Evolutionary conservation across 257 asterid genomes (phyloP).

Genomic region (Anisodus tanguticus): DNA sequence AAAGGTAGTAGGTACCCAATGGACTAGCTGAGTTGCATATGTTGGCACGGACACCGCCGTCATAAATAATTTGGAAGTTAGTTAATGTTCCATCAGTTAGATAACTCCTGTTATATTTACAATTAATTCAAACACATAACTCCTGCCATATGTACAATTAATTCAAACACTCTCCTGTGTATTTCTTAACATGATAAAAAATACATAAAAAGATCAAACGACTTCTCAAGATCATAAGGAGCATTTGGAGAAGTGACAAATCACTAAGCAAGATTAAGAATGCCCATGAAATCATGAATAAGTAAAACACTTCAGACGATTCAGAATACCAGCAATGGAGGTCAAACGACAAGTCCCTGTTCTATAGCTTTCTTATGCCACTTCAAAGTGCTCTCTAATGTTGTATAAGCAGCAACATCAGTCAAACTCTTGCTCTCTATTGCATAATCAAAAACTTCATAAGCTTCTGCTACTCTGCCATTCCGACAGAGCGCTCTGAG

Average conservation of each 20-base stretch:
- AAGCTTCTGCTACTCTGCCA: conserved; percentile 87
- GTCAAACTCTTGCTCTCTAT: conserved; percentile 87
- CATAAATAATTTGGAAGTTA: not conserved
- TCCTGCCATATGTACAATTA: conserved; percentile 6
- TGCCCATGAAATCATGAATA: not conserved
- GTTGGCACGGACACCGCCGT: not conserved
- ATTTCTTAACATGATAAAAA: not conserved
- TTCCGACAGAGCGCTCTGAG: conserved; percentile 74
- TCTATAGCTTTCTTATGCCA: conserved; percentile 86
- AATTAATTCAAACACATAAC: not conserved
- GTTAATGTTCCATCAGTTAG: not conserved
- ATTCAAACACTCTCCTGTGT: not conserved
- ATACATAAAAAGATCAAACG: not conserved
- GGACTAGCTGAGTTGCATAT: not conserved
- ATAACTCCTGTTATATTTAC: not conserved
- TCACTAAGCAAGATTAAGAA: not conserved
- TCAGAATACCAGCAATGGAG: conserved; percentile 33
- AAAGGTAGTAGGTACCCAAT: not conserved
- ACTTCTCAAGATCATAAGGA: not conserved
- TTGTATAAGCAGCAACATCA: conserved; percentile 78
- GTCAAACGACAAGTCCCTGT: conserved; percentile 68
- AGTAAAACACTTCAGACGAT: not conserved
- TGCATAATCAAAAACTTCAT: conserved; percentile 87
- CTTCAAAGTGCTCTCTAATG: conserved; percentile 77
- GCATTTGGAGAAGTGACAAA: not conserved